Conservation (phyloP, 805 yeast genomes). For the Saccharomyces eubayanus region DNA sequence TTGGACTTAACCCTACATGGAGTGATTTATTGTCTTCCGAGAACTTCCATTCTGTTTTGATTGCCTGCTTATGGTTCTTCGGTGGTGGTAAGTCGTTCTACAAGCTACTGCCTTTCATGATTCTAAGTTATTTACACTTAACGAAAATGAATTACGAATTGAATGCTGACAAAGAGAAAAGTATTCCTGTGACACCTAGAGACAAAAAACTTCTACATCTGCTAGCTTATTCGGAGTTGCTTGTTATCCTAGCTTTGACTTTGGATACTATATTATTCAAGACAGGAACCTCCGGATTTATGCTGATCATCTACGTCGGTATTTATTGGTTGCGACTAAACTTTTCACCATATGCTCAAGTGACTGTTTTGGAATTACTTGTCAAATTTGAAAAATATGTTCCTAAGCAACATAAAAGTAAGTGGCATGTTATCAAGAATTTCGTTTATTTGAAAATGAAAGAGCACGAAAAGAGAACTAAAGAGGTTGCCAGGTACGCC, state of each 20-base stretch:
- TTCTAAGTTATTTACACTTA: conserved; percentile 53
- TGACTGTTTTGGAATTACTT: conserved; percentile 26
- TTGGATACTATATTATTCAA: conserved; percentile 55
- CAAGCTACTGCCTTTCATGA: conserved; percentile 53
- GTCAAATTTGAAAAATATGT: conserved; percentile 27
- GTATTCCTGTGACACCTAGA: conserved; percentile 9
- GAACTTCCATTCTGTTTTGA: conserved; percentile 60
- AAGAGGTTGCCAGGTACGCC: conserved; percentile 7
- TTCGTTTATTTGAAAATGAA: conserved; percentile 37
- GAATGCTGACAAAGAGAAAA: conserved; percentile 6
- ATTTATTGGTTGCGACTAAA: conserved; percentile 69
- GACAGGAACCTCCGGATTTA: conserved; percentile 59
- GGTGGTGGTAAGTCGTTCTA: conserved; percentile 59
- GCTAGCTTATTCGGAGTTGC: conserved; percentile 54
- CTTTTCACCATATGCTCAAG: conserved; percentile 38
- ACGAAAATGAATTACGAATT: conserved; percentile 24
- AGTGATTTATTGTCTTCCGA: conserved; percentile 60
- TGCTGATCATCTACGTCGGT: conserved; percentile 45
- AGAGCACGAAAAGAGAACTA: conserved; percentile 25
- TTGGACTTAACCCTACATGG: conserved; percentile 51
- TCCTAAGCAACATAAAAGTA: conserved; percentile 29
- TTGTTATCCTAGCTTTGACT: conserved; percentile 43
- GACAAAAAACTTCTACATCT: conserved; percentile 22
- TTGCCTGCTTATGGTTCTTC: conserved; percentile 52
- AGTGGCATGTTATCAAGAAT: conserved; percentile 35